Evolutionary conservation across 192 early-diverging fungal species (phyloP), one percentile per base, ranked within the genome.

Genomic region (Gigaspora rosea): DNA sequence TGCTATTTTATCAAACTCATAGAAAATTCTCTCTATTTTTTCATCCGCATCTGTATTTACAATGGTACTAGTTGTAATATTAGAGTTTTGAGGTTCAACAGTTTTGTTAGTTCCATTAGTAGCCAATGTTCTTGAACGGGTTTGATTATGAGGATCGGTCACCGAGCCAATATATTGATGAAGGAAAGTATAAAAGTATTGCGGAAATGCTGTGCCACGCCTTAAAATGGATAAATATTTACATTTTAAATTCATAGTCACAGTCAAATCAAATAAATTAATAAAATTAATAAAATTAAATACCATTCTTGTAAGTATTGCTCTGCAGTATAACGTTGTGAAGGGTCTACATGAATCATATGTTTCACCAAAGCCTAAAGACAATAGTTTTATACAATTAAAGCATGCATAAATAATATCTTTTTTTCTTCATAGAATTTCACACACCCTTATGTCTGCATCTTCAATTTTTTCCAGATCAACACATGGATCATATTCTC

Each of bases 341-440:
- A 80, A 47, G 95, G 95, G 69, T 96, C 90, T 11, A 94, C 84
- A 71, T 94, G 90, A 57, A 97, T 94, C 97, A 99, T 99, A 75
- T 92, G 89, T 72, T 79, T 84, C 9, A 99, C 87, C 80, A 99
- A 73, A 57, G 61, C 85, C 83, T 93, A 86, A 32, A 58, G 59
- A 33, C 15, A 67, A 11, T 18, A 11, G 2, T 20, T 1, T 51
- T 0, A 15, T 18, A 18, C 18, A 63, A 35, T 15, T 63, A 4
- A n/a, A 35, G 27, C 15, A 63, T 41, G 41, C 41, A 7, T 41
- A 7, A 41, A 41, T 6, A 41, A 41, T 41, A 41, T 1, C 41
- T 1, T 41, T 0, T 7, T 41, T 41, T 41, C 41, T 41, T 41
- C 41, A 41, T 41, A 41, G 41, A 41, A 54, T 54, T 18, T 16